Base-by-base conservation (phyloP, 2,329 filamentous ascomycete species). In the Alternaria sp. region DNA sequence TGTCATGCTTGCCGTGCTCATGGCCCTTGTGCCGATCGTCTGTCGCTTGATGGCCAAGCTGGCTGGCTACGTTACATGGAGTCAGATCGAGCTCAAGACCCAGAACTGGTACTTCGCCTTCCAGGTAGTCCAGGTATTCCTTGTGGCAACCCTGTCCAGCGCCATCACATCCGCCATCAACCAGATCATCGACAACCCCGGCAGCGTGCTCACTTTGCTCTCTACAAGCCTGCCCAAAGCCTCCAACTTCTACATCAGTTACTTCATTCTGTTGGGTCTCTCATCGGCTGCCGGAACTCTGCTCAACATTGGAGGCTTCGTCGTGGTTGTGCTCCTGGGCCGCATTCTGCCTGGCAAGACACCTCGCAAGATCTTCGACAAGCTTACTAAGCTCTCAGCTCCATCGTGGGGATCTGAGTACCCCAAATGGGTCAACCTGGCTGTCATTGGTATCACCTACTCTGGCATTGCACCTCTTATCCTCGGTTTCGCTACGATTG, bases 181-280 rank as follows among this genome's bases (percentile, higher is more conserved):
- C 32, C 67, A 87, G 9, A 89, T 96, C 44, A 82, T 90, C 19
- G 17, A 88, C 0, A 69, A 93, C 3, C 93, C 93, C 0, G 77
- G 81, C 2, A 80, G 79, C 0, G 88, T 87, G 11, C 87, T 93
- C 0, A 82, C 77, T 0, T 81, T 96, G 30, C 85, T 97, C 4
- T 89, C 93, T 0, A 74, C 83, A 15, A 91, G 93, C 64, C 84
- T 99, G 7, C 96, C 96, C 21, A 91, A 88, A 65, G 90, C 93
- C 0, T 96, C 93, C 69, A 98, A 97, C 82, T 96, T 98, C 80
- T 99, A 97, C 81, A 90, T 98, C 54, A 93, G 90, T 1, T 99
- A 97, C 82, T 96, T 99, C 70, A 88, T 98, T 49, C 87, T 99
- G 6, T 94, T 98, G 79, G 96, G 95, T 57, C 72, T 77, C 6